phyloP scores from a whole-genome alignment of 129 eudicot species.

The Solidago caesia region DNA sequence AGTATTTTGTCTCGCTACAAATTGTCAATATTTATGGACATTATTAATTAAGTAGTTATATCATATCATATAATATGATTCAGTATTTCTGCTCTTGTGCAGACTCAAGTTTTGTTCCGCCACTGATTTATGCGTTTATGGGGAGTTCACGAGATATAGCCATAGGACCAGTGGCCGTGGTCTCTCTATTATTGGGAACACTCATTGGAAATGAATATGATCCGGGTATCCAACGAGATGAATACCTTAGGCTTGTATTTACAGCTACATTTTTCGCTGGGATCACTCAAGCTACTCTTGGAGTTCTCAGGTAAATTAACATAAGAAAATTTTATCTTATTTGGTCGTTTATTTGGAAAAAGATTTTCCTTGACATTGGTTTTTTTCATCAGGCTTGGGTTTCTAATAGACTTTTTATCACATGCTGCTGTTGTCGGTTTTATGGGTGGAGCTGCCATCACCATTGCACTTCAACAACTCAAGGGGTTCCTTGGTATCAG shows the following conservation, averaged over 20 bases:
- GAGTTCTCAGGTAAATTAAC: constrained; percentile 56
- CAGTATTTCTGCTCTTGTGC: constrained; percentile 6
- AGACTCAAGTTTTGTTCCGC: constrained; percentile 92
- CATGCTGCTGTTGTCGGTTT: constrained; percentile 89
- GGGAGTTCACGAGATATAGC: constrained; percentile 91
- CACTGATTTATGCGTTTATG: constrained; percentile 80
- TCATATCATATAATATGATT: no score
- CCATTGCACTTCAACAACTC: constrained; percentile 85
- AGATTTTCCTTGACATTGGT: constrained; percentile 9
- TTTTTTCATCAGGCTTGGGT: constrained; percentile 56
- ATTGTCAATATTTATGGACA: not conserved
- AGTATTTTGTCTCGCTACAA: constrained; percentile 31
- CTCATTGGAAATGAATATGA: constrained; percentile 62
- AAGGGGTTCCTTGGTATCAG: constrained; percentile 79
- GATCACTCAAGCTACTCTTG: constrained; percentile 82
- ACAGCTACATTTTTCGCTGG: constrained; percentile 95
- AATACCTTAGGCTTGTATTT: constrained; percentile 64
- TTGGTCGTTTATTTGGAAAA: not conserved
- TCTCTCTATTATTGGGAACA: constrained; percentile 70
- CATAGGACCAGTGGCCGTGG: constrained; percentile 87
- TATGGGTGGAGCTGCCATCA: constrained; percentile 89
- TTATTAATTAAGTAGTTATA: no score
- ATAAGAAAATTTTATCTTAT: not conserved
- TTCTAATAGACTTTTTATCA: constrained; percentile 67
- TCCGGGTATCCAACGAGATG: constrained; percentile 37